These are phyloP conservation scores for Pulveroboletus sp. DNA, from an alignment of 768 basidiomycete genomes.

Conservation along the genomic window DNA sequence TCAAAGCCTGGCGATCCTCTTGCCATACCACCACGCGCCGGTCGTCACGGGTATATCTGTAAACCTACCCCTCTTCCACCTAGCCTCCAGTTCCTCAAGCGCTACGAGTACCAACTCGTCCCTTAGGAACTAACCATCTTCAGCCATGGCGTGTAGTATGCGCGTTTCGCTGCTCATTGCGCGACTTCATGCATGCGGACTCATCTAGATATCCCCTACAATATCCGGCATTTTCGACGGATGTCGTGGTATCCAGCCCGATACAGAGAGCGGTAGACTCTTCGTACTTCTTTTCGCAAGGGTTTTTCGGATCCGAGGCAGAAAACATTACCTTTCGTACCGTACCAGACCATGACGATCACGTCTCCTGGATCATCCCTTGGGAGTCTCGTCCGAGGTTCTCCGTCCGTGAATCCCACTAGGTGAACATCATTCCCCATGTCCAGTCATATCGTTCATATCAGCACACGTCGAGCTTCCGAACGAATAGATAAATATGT, in stretches of 20 bases:
- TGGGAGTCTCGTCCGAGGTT: slow-evolving; percentile 36
- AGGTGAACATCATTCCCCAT: slow-evolving; percentile 1
- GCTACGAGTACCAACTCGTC: slow-evolving; percentile 33
- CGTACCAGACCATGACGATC: slow-evolving; percentile 33
- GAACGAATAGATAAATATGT: slow-evolving; percentile 36
- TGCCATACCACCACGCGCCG: slow-evolving; percentile 36
- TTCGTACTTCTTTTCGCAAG: slow-evolving; percentile 39
- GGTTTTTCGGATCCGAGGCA: slow-evolving; percentile 35
- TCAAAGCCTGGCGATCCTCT: slow-evolving; percentile 32
- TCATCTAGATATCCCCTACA: slow-evolving; percentile 19
- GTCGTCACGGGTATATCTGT: slow-evolving; percentile 25
- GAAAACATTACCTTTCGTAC: slow-evolving; percentile 29
- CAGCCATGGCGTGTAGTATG: slow-evolving; percentile 38
- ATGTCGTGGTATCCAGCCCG: slow-evolving; percentile 13
- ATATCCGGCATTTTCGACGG: slow-evolving; percentile 21
- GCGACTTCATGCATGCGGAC: not conserved
- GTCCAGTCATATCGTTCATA: not conserved
- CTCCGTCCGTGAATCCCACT: not conserved
- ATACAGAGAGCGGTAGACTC: slow-evolving; percentile 36
- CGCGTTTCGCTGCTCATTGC: not conserved
- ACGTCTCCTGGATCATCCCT: slow-evolving; percentile 42
- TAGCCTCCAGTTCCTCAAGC: slow-evolving; percentile 35
- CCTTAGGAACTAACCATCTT: slow-evolving; percentile 39
- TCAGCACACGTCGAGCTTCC: slow-evolving; percentile 4
- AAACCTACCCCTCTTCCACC: slow-evolving; percentile 33